Evolutionary conservation across 2,329 filamentous ascomycete species (phyloP).

Genomic region (Karstenula rhodostoma): DNA sequence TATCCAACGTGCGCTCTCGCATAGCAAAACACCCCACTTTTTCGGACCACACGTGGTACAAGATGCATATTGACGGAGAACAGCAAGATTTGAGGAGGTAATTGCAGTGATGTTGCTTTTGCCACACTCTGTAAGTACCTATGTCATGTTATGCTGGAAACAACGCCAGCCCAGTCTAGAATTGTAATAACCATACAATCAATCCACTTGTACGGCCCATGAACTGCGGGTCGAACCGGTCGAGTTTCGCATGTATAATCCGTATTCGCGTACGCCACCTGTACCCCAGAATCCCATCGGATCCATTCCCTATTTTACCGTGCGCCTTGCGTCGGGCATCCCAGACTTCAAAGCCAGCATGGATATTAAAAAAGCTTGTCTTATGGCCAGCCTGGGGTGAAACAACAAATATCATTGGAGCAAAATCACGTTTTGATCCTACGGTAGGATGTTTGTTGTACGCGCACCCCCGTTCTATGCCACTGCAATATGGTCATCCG

Average conservation of each 20-base stretch:
- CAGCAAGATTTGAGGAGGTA: not conserved
- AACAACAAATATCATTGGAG: constrained; percentile 23
- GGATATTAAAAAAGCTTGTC: constrained; percentile 17
- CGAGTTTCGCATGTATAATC: constrained; percentile 20
- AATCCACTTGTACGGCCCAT: not conserved
- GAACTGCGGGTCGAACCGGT: not conserved
- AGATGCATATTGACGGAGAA: not conserved
- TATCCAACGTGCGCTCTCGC: constrained; percentile 16
- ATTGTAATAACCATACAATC: not conserved
- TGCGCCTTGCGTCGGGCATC: constrained; percentile 8
- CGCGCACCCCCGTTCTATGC: constrained; percentile 13
- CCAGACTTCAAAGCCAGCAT: constrained; percentile 21
- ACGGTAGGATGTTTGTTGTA: constrained; percentile 15
- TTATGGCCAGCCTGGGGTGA: not conserved
- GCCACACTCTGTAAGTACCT: not conserved
- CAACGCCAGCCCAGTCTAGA: not conserved
- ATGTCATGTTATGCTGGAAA: not conserved
- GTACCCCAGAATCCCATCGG: constrained; percentile 13
- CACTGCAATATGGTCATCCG: constrained; percentile 27
- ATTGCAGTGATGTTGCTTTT: not conserved
- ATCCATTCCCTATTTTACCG: constrained; percentile 9
- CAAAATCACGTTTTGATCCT: constrained; percentile 16
- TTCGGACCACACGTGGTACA: not conserved
- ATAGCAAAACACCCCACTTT: constrained; percentile 24
- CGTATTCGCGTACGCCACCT: constrained; percentile 11